Percentiles rank a stretch among this genome's conserved stretches.
These are phyloP conservation scores for Cryphonectria naterciae DNA, from an alignment of 2,329 filamentous ascomycete species.

Conservation along the genomic window DNA sequence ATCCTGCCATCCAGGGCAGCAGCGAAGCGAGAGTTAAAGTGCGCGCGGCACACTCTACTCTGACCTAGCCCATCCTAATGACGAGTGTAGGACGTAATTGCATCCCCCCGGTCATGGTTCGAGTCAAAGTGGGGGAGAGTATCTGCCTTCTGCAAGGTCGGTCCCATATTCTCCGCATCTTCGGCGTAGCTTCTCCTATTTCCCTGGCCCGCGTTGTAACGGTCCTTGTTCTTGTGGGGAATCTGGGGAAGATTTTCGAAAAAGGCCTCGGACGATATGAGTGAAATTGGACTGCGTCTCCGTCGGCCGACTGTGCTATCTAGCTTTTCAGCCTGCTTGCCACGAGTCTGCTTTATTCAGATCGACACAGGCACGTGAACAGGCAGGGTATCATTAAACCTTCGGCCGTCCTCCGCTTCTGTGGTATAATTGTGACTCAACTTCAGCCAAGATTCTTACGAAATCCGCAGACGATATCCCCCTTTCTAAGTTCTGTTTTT, in stretches of 20 bases:
- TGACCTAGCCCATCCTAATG: not conserved
- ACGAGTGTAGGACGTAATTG: constrained; percentile 2
- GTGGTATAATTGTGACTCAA: not conserved
- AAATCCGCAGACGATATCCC: too few relatives aligned
- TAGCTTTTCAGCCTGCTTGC: not conserved
- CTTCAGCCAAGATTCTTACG: too few relatives aligned
- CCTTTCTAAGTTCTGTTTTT: too few relatives aligned
- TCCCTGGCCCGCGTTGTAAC: not conserved
- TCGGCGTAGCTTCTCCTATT: not conserved
- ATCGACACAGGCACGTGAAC: not conserved
- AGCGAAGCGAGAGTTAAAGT: not conserved
- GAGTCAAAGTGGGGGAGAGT: not conserved
- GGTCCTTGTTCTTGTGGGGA: not conserved
- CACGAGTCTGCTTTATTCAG: not conserved
- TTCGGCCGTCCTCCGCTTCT: not conserved
- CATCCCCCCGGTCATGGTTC: not conserved
- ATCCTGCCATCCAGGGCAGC: not conserved
- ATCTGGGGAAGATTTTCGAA: not conserved
- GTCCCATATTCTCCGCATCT: not conserved
- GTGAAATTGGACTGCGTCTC: not conserved
- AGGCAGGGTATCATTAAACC: not conserved
- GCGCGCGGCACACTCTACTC: not conserved
- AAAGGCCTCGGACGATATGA: not conserved
- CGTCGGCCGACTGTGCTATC: not conserved
- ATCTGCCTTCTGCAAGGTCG: not conserved